Conservation (phyloP, 371 early-diverging fungal species). For the Mucor circinelloides region DNA sequence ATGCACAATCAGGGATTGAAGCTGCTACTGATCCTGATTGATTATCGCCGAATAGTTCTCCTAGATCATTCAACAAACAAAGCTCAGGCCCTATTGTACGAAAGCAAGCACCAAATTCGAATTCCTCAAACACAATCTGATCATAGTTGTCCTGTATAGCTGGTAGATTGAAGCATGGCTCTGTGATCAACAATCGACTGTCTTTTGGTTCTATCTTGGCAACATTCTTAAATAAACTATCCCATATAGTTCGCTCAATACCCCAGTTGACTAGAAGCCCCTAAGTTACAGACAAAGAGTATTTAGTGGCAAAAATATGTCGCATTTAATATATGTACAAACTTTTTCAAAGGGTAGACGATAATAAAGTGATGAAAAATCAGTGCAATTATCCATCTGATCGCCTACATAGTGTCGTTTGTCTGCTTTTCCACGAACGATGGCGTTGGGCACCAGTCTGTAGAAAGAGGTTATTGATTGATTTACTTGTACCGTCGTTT, state of each 20-base stretch:
- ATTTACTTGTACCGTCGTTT: not conserved
- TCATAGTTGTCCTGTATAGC: conserved; percentile 73
- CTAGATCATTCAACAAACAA: conserved; percentile 57
- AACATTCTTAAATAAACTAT: conserved; percentile 66
- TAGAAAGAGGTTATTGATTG: not conserved
- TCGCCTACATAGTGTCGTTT: conserved; percentile 71
- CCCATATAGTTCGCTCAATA: conserved; percentile 79
- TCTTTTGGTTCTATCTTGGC: conserved; percentile 66
- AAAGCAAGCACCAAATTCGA: conserved; percentile 67
- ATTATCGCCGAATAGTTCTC: conserved; percentile 49
- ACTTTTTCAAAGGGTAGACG: conserved; percentile 82
- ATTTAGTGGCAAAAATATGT: not conserved
- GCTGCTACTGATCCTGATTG: conserved; percentile 15
- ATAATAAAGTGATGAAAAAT: conserved; percentile 77
- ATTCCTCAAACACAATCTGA: conserved; percentile 87
- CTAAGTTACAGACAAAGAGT: conserved; percentile 23
- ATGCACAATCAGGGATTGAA: conserved; percentile 60
- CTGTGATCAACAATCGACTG: conserved; percentile 72
- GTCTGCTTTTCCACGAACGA: conserved; percentile 64
- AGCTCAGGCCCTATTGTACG: conserved; percentile 59
- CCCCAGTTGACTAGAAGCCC: conserved; percentile 82
- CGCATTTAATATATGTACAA: not conserved
- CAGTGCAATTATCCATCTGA: conserved; percentile 63
- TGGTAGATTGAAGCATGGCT: conserved; percentile 81
- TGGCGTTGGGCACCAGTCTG: conserved; percentile 64